Evolutionary conservation across 2,329 filamentous ascomycete genomes (phyloP), one percentile per base, ranked within the genome.

Genomic region (Trichoderma polysporum): DNA sequence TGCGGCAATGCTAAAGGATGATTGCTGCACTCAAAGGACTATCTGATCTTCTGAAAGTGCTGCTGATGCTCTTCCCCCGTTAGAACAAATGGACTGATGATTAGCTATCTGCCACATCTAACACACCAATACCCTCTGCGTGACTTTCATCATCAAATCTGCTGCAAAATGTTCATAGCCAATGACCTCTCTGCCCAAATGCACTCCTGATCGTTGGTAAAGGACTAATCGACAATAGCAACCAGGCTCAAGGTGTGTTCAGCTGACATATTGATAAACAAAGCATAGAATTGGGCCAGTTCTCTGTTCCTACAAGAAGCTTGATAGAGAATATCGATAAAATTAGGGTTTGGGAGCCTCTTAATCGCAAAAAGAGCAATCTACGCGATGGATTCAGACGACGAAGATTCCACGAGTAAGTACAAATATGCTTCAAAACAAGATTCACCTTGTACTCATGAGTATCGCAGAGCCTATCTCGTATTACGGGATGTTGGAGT

Each of bases 401-500:
- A 64, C 10, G 50, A 56, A 25, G 35, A 47, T 54, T 45, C 27
- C 1, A 10, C 19, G 1, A 13, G 66, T 64, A 57, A 58, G 66
- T 58, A 5, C 31, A 45, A 9, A 12, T 5, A 37, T 25, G n/a
- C 31, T 19, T 12, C 17, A 3, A n/a, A 52, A 9, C 12, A 27
- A 19, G n/a, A 27, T 15, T 9, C n/a, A 15, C 7, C n/a, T 2
- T 22, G 12, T 58, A 52, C 61, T 52, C 27, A 64, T 12, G 1
- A n/a, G 17, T 10, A 27, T 31, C 4, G 4, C 19, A 61, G 39
- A 13, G 49, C 37, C n/a, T 5, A 39, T 64, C 12, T 39, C 57
- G 3, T 62, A 19, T 17, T 73, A 73, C 33, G 63, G 68, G 53
- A 69, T 73, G 41, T 8, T 22, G 0, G 41, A 67, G 22, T 73